These are phyloP conservation scores for Exserohilum turcica DNA, from an alignment of 2,329 filamentous ascomycete genomes.

Conservation along the genomic window DNA sequence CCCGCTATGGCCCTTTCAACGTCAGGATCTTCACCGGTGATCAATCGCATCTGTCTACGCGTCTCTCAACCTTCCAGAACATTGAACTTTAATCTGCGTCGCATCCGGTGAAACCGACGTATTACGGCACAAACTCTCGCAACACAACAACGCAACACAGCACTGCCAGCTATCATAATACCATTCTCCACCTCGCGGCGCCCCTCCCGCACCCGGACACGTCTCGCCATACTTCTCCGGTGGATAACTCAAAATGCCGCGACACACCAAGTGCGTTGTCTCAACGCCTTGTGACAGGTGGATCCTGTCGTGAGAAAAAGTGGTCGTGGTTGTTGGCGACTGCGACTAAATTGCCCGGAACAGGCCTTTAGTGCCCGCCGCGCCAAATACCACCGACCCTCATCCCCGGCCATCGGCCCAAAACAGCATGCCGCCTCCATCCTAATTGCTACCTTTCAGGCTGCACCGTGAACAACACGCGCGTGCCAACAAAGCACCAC, in stretches of 20 bases:
- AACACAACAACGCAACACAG: background rate
- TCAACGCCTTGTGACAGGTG: constrained; percentile 5
- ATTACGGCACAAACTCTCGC: no score
- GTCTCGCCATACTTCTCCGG: background rate
- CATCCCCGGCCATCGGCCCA: constrained; percentile 4
- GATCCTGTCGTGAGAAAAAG: constrained; percentile 1
- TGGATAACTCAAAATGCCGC: background rate
- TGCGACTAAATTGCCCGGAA: constrained; percentile 1
- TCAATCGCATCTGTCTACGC: background rate
- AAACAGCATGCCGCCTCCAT: background rate
- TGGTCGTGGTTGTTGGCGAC: background rate
- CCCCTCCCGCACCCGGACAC: background rate
- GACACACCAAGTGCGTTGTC: constrained; percentile 2
- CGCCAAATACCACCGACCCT: constrained; percentile 8
- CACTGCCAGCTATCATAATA: background rate
- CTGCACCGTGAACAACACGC: background rate
- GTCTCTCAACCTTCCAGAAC: constrained; percentile 4
- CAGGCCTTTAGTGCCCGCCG: constrained; percentile 6
- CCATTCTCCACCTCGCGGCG: background rate
- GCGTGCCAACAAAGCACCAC: background rate
- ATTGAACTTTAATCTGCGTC: constrained; percentile 1
- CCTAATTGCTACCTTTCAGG: background rate
- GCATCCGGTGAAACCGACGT: background rate
- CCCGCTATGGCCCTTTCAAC: constrained; percentile 5
- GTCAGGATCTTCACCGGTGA: background rate